Percentiles rank a stretch among this genome's conserved stretches.
Conservation (phyloP, 139 green algal genomes). For the Volvox reticuliferus region DNA sequence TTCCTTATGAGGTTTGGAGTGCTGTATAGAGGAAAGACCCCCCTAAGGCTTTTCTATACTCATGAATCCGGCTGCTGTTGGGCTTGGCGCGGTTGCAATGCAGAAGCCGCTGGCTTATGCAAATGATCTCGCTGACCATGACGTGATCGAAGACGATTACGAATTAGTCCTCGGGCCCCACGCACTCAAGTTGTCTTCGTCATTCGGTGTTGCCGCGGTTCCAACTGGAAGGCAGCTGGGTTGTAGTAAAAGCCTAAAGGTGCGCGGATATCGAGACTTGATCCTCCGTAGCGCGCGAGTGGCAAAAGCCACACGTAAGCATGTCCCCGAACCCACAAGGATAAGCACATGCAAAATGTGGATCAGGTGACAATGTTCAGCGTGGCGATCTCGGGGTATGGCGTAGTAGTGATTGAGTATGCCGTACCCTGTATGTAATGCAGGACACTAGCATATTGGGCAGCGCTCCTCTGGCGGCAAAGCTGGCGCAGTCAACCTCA, state of each 20-base stretch:
- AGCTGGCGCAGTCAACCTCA: not conserved
- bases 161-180: not conserved
- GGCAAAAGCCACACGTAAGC: too few species aligned
- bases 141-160: slow-evolving; percentile 14
- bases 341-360: too few species aligned
- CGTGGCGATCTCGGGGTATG: too few species aligned
- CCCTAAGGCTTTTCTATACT: too few species aligned
- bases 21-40: too few species aligned
- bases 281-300: too few species aligned
- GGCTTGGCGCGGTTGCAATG: not conserved
- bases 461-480: not conserved
- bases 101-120: not conserved
- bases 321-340: too few species aligned
- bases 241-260: not conserved
- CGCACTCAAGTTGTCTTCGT: not conserved
- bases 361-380: too few species aligned
- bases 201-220: not conserved
- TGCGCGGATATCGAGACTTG: not conserved
- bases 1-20: too few species aligned
- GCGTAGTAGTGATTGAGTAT: too few species aligned
- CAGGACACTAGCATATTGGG: slow-evolving; percentile 38
- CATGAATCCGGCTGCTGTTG: too few species aligned
- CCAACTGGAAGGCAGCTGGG: not conserved
- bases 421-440: too few species aligned
- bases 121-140: slow-evolving; percentile 7